These are phyloP conservation scores for Ganoderma sinense DNA, from an alignment of 1,284 basidiomycete genomes.

Conservation along the genomic window DNA sequence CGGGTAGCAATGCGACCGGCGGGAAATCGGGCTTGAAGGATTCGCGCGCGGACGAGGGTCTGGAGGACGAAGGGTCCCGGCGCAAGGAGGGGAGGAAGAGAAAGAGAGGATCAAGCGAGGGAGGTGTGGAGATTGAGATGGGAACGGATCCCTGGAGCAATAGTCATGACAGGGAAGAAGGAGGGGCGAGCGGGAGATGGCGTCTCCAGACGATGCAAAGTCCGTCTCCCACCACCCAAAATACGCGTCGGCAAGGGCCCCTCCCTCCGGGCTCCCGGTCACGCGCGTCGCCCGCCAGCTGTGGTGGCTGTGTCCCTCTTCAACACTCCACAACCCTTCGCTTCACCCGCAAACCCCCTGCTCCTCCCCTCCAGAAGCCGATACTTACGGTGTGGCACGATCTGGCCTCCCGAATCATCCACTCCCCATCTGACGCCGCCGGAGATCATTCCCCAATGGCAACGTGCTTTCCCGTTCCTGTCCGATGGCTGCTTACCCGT, in stretches of 20 bases:
- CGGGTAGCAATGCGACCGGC: slow-evolving; percentile 1
- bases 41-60: background rate
- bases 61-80: background rate
- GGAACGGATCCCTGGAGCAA: slow-evolving; percentile 19
- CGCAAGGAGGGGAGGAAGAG: background rate
- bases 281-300: background rate
- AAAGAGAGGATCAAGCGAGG: slow-evolving; percentile 6
- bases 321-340: background rate
- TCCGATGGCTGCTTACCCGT: background rate
- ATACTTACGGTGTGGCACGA: background rate
- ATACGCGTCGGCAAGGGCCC: slow-evolving; percentile 5
- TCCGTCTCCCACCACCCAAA: slow-evolving; percentile 8
- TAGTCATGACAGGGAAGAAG: slow-evolving; percentile 29
- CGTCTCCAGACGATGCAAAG: slow-evolving; percentile 2
- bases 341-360: background rate
- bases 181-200: slow-evolving; percentile 7
- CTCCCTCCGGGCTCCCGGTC: too few species aligned
- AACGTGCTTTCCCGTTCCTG: background rate
- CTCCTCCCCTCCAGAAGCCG: background rate
- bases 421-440: background rate
- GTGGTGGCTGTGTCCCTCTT: slow-evolving; percentile 14
- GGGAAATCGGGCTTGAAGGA: background rate
- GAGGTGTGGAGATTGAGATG: background rate
- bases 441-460: background rate
- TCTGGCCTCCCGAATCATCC: background rate